A percentile compares a stretch with the other conserved stretches of the same genome.
These are phyloP conservation scores for Crepidotus variabilis DNA, from an alignment of 768 basidiomycete species.

Conservation along the genomic window DNA sequence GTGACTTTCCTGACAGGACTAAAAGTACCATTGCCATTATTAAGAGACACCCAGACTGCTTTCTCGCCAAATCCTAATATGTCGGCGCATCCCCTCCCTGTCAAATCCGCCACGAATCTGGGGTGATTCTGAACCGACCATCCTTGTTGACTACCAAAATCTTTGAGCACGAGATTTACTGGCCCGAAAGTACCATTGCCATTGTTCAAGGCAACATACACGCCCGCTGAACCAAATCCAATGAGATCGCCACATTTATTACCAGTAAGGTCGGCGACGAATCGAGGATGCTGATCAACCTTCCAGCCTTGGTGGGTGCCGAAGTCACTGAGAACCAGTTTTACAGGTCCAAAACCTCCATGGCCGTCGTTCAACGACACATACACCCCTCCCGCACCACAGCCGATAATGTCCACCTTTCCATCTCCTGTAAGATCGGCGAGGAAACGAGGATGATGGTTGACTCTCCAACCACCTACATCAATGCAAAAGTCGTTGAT, in stretches of 20 bases:
- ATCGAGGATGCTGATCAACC: constrained; percentile 2
- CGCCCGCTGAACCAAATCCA: constrained; percentile 2
- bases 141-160: constrained; percentile 1
- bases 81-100: background rate
- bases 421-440: constrained; percentile 4
- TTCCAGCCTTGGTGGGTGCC: background rate
- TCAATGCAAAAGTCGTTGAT: constrained; percentile 2
- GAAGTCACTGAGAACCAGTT: background rate
- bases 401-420: background rate
- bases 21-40: background rate
- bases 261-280: constrained; percentile 1
- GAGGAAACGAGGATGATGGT: background rate
- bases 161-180: background rate
- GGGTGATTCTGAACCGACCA: constrained; percentile 6
- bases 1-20: background rate
- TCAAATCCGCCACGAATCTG: constrained; percentile 1
- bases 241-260: constrained; percentile 1
- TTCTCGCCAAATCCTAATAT: background rate
- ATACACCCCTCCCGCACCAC: background rate
- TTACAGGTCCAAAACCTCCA: background rate
- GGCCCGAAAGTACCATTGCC: constrained; percentile 4
- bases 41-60: background rate
- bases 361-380: background rate
- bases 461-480: background rate
- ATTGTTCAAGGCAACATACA: constrained; percentile 5